Evolutionary conservation across 2,329 filamentous ascomycete species (phyloP).

Genomic region (Fusarium pseudonygamai): DNA sequence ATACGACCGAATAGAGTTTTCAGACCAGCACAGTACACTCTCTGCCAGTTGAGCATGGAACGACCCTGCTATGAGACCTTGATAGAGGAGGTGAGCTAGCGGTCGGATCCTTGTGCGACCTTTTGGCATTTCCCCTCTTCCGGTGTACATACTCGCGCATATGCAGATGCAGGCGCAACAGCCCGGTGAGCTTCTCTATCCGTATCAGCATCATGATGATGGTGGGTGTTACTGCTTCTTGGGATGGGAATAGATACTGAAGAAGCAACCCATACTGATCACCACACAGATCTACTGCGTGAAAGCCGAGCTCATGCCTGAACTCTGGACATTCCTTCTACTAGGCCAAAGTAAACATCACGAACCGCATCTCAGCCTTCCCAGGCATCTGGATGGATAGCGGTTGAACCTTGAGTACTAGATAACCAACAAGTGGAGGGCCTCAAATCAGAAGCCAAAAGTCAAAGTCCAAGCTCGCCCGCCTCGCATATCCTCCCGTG

Average conservation of each 20-base stretch:
- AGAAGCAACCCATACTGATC: constrained; percentile 16
- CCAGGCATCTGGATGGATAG: constrained; percentile 12
- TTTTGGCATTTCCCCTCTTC: constrained; percentile 36
- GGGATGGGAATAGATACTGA: constrained; percentile 18
- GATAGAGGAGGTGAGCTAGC: constrained; percentile 36
- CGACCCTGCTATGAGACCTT: constrained; percentile 33
- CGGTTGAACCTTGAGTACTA: constrained; percentile 15
- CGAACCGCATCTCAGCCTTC: constrained; percentile 16
- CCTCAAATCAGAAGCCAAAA: constrained; percentile 36
- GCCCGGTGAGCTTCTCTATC: constrained; percentile 30
- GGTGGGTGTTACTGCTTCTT: constrained; percentile 34
- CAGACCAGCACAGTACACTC: constrained; percentile 37
- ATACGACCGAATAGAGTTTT: constrained; percentile 37
- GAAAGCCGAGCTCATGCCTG: constrained; percentile 3
- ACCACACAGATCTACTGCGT: constrained; percentile 29
- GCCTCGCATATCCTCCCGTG: constrained; percentile 34
- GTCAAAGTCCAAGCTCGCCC: constrained; percentile 33
- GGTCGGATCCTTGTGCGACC: constrained; percentile 27
- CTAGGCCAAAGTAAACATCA: neutral
- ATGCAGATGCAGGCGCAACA: constrained; percentile 38
- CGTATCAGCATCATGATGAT: constrained; percentile 10
- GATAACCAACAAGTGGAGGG: constrained; percentile 27
- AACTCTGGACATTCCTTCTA: neutral
- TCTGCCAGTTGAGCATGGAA: constrained; percentile 32
- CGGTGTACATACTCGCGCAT: constrained; percentile 37